phyloP scores from a whole-genome alignment of 2,329 filamentous ascomycete species.

The Penicillium olsonii region DNA sequence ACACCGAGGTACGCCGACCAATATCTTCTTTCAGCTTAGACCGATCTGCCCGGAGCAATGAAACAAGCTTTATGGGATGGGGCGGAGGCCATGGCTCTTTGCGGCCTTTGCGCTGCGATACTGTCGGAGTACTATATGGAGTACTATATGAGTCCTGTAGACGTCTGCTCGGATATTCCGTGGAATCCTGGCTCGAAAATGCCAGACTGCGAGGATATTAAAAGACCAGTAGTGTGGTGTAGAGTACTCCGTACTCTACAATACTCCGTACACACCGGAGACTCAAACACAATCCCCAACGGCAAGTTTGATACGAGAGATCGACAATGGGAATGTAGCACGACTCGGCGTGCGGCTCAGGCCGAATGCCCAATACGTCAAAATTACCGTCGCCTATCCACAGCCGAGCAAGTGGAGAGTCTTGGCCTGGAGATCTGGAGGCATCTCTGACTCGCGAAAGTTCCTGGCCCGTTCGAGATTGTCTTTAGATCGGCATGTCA shows the following conservation, averaged over 20 bases:
- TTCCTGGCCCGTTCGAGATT: constrained; percentile 4
- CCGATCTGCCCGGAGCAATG: constrained; percentile 8
- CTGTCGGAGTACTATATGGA: no score
- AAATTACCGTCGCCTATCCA: neutral
- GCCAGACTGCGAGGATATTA: no score
- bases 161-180: no score
- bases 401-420: neutral
- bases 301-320: constrained; percentile 21
- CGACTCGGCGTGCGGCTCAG: constrained; percentile 17
- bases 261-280: no score
- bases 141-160: no score
- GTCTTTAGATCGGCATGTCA: neutral
- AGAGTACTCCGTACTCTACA: no score
- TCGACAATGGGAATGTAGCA: constrained; percentile 8
- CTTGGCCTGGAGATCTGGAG: neutral
- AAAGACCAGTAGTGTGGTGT: no score
- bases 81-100: neutral
- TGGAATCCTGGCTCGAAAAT: no score
- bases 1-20: neutral
- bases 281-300: neutral
- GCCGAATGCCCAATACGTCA: constrained; percentile 12
- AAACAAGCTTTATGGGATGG: constrained; percentile 22
- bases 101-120: neutral
- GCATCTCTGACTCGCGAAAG: neutral
- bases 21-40: constrained; percentile 10